Conservation (phyloP, 176 grass and related monocot genomes). For the Musa beccarii region DNA sequence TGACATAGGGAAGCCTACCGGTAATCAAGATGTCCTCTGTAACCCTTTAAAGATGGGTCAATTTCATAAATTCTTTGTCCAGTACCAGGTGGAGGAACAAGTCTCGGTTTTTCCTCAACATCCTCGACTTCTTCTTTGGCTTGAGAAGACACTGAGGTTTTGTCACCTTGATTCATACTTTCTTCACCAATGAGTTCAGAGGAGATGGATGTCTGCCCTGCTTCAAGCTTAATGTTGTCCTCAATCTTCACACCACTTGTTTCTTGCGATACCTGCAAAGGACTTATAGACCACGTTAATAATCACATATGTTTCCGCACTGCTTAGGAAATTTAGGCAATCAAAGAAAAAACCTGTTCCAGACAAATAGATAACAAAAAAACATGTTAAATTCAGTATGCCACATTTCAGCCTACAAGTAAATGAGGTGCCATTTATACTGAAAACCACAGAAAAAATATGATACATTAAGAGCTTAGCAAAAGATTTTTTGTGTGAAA, state of each 20-base stretch:
- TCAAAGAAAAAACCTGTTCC: background rate
- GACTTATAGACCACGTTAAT: background rate
- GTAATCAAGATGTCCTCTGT: conserved; percentile 56
- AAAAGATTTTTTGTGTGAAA: too few species aligned
- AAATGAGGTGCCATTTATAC: background rate
- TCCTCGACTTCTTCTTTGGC: background rate
- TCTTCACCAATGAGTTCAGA: conserved; percentile 11
- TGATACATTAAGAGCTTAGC: too few species aligned
- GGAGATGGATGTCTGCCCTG: conserved; percentile 13
- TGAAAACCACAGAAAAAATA: too few species aligned
- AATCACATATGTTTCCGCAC: background rate
- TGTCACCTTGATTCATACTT: conserved; percentile 16
- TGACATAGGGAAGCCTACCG: conserved; percentile 34
- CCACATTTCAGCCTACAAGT: conserved; percentile 5
- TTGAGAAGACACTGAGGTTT: conserved; percentile 20
- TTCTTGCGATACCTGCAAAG: background rate
- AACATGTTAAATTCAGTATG: background rate
- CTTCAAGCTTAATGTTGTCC: conserved; percentile 19
- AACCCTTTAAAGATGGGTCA: conserved; percentile 41
- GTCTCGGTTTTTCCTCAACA: conserved; percentile 25
- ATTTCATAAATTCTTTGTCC: conserved; percentile 66
- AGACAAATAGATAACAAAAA: background rate
- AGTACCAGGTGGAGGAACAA: conserved; percentile 28
- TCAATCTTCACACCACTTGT: background rate
- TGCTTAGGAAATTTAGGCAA: too few species aligned